Conservation (phyloP, 2,329 filamentous ascomycete species). For the Botrytis paeoniae region DNA sequence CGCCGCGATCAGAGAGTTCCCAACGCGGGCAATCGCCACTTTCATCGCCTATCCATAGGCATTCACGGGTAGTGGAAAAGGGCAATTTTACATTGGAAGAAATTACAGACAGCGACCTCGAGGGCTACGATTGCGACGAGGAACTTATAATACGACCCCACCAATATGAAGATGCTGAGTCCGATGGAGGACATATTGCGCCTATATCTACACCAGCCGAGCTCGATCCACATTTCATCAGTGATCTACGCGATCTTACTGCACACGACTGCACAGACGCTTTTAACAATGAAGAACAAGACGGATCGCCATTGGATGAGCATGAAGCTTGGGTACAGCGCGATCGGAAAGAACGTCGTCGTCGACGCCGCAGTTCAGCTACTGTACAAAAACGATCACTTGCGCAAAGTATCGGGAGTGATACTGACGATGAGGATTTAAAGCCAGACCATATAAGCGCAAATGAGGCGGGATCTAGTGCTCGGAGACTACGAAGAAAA, state of each 20-base stretch:
- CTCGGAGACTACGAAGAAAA: slow-evolving; percentile 37
- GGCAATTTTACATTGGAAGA: slow-evolving; percentile 38
- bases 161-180: slow-evolving; percentile 38
- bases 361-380: slow-evolving; percentile 34
- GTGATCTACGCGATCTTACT: slow-evolving; percentile 28
- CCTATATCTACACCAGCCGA: slow-evolving; percentile 24
- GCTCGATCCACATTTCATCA: slow-evolving; percentile 28
- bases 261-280: slow-evolving; percentile 22
- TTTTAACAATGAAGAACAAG: slow-evolving; percentile 7
- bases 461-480: slow-evolving; percentile 36
- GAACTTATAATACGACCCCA: slow-evolving; percentile 36
- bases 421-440: slow-evolving; percentile 39
- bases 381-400: slow-evolving; percentile 37
- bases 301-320: slow-evolving; percentile 25
- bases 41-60: slow-evolving; percentile 21
- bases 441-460: slow-evolving; percentile 34
- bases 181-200: slow-evolving; percentile 29
- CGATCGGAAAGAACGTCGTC: slow-evolving; percentile 30
- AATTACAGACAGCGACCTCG: slow-evolving; percentile 33
- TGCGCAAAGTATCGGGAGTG: slow-evolving; percentile 37
- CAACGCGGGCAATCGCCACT: slow-evolving; percentile 23
- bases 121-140: slow-evolving; percentile 33
- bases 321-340: slow-evolving; percentile 32
- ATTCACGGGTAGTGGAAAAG: slow-evolving; percentile 24
- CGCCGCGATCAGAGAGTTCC: slow-evolving; percentile 34